Percentiles rank a stretch among this genome's conserved stretches.
Conservation (phyloP, 768 basidiomycete species). For the Leccinum sublutescens region DNA sequence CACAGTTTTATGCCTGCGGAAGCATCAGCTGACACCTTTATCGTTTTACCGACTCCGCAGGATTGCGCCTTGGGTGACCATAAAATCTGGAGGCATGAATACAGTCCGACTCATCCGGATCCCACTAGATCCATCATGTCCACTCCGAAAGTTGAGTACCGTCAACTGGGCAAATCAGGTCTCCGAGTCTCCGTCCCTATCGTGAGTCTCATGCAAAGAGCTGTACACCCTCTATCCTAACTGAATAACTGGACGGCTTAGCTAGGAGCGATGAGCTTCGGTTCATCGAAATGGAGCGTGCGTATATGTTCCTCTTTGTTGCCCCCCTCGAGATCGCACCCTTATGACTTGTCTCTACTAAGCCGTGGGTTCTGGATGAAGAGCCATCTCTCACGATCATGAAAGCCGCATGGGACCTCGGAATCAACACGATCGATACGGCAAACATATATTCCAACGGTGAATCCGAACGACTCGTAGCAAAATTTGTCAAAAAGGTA, state of each 20-base stretch:
- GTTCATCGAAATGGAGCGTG: conserved; percentile 30
- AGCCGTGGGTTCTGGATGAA: conserved; percentile 29
- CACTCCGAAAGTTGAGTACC: conserved; percentile 21
- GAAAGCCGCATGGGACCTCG: conserved; percentile 39
- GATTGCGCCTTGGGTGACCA: neutral
- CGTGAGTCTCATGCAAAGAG: conserved; percentile 12
- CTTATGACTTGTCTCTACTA: neutral
- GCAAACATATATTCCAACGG: conserved; percentile 31
- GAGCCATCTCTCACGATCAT: conserved; percentile 32
- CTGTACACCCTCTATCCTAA: neutral
- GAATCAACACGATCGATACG: conserved; percentile 40
- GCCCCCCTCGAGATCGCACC: neutral
- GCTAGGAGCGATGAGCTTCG: conserved; percentile 30
- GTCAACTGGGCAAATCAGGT: conserved; percentile 27
- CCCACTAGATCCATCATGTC: conserved; percentile 7
- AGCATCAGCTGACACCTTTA: neutral
- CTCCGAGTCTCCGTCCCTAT: conserved; percentile 35
- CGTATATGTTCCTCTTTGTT: conserved; percentile 2
- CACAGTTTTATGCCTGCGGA: too few relatives aligned
- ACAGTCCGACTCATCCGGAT: neutral
- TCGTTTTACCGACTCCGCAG: neutral
- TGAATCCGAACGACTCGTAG: conserved; percentile 35
- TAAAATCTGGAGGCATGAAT: neutral
- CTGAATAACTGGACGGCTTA: neutral
- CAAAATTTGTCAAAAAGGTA: conserved; percentile 36